Percentiles rank a stretch among this genome's conserved stretches.
These are phyloP conservation scores for Fusarium hainanense DNA, from an alignment of 2,329 filamentous ascomycete genomes.

Conservation along the genomic window DNA sequence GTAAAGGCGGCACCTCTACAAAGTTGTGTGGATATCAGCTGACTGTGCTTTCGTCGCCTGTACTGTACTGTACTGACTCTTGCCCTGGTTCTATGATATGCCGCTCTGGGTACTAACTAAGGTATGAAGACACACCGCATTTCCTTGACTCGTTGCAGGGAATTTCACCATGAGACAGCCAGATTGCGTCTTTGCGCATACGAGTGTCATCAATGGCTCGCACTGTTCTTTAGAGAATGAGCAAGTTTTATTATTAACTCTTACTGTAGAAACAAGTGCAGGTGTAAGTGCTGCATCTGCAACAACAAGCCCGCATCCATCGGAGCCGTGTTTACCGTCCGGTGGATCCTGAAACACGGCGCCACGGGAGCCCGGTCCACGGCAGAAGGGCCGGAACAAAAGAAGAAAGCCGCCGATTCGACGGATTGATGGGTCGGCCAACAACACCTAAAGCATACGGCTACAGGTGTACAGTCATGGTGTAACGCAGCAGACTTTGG, in stretches of 20 bases:
- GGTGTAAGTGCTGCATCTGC: background rate
- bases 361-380: constrained; percentile 16
- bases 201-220: background rate
- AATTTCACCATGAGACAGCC: constrained; percentile 2
- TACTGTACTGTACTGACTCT: background rate
- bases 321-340: constrained; percentile 12
- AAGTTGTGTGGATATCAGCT: background rate
- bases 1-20: background rate
- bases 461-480: background rate
- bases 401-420: constrained; percentile 18
- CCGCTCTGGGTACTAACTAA: background rate
- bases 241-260: background rate
- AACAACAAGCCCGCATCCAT: constrained; percentile 7
- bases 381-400: constrained; percentile 5
- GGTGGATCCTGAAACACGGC: constrained; percentile 35
- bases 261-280: background rate
- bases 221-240: background rate
- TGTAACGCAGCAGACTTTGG: constrained; percentile 2
- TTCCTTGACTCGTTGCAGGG: constrained; percentile 5
- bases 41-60: background rate
- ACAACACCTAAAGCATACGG: background rate
- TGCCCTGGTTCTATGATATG: background rate
- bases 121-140: constrained; percentile 1
- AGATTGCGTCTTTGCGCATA: background rate
- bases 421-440: constrained; percentile 8